Evolutionary conservation across 129 eudicot genomes (phyloP), one percentile per base, ranked within the genome.

Genomic region (Tagetes erecta): DNA sequence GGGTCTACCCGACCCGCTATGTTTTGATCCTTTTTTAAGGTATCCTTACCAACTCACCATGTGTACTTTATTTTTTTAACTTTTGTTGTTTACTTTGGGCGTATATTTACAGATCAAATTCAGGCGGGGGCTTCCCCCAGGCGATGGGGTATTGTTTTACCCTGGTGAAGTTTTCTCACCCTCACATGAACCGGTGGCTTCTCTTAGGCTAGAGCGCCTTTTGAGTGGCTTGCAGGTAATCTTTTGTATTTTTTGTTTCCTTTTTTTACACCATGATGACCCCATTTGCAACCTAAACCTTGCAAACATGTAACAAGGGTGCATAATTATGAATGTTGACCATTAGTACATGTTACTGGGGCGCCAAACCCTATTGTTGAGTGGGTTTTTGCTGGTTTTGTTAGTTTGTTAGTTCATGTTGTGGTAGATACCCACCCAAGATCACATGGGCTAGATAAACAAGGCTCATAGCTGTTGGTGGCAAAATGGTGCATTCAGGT

Each of bases 91-190:
- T 62, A 57, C 47, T 73, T 34, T 44, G 51, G 12, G 41, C 67
- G 51, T 70, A 59, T 56, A n/a, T 62, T 52, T 46, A 27, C 92
- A 93, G 98, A 88, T 94, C 31, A 88, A 83, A 74, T 94, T 94
- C 81, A 87, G 98, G 81, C 93, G 98, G 44, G 98, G 98, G 64
- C 98, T 90, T 46, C 98, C 98, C 38, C 98, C 98, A 0, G 98
- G 98, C 67, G 98, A 94, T 9, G 98, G 98, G 9, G 98, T 94
- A 68, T 85, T 94, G 78, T 94, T 71, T 79, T 94, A 94, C 81
- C 98, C 97, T 1, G 98, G 98, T 56, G 93, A 94, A 84, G 98
- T 90, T 45, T 94, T 94, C 85, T 88, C 98, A 46, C 71, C 93
- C 30, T 94, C 98, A 8, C 88, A 80, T 74, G 87, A 86, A 79